Base-by-base conservation (phyloP, 2,329 filamentous ascomycete genomes). In the Diplodia seriata region DNA sequence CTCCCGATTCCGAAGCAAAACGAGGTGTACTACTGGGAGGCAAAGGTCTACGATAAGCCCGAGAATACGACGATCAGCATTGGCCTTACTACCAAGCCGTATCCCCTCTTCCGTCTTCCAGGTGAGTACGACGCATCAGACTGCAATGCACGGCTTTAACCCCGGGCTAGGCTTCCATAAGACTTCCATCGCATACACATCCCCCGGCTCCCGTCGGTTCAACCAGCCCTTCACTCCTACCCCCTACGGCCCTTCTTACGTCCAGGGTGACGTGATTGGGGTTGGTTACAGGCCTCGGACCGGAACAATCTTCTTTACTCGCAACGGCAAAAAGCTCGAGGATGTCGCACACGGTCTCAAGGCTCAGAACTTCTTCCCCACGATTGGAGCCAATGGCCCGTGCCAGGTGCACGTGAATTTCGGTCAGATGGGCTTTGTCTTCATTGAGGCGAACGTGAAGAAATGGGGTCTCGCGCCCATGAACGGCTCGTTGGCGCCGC, bases 21-120 rank as follows among this genome's bases (percentile, higher is more conserved):
- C 76, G 95, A 99, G 76, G 94, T 98, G 12, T 99, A 99, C 80
- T 99, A 99, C 80, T 99, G 95, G 95, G 95, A 99, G 80, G 92
- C 94, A 67, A 99, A 99, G 84, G 91, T 99, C 65, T 99, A 96
- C 81, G 95, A 99, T 70, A 98, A 98, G 81, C 93, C 95, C 4
- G 95, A 98, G 71, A 88, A 83, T 69, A 97, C 93, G 0, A 82
- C 93, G 72, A 86, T 99, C 70, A 94, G 91, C 76, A 93, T 99
- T 73, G 95, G 95, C 72, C 91, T 99, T 85, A 91, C 92, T 55
- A 99, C 95, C 23, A 99, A 99, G 77, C 95, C 95, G 8, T 99
- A 99, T 78, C 95, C 95, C 20, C 83, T 98, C 57, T 99, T 99
- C 79, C 86, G 95, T 74, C 82, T 99, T 75, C 95, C 95, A 76